Evolutionary conservation across 2,329 filamentous ascomycete genomes (phyloP), one percentile per base, ranked within the genome.

Genomic region (Neospermospora avenae): DNA sequence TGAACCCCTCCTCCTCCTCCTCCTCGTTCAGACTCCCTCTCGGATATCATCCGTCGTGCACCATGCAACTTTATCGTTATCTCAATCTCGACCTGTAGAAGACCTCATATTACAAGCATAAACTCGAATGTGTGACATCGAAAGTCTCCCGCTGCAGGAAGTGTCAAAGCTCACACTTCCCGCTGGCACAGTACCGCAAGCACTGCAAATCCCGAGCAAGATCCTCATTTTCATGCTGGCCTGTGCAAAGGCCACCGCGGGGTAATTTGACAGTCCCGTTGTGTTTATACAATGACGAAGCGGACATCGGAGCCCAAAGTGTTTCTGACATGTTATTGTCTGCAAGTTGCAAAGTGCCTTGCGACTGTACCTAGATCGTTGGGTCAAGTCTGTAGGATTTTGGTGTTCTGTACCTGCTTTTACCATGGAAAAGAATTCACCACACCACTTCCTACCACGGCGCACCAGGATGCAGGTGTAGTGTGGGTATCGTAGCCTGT

Each of bases 111-210:
- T 14, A 39, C 63, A 62, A 65, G 61, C 58, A 58, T 67, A 42
- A 61, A 46, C 55, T 59, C 46, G 48, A 57, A 67, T 69, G 67
- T 68, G 63, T 64, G 65, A 69, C 68, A 69, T 69, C 62, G 51
- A 60, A 56, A 55, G 49, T 62, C 61, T 67, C 64, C 64, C 67
- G 63, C 48, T 66, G 63, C 64, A 66, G 48, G 58, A n/a, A 61
- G 35, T 31, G 61, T 64, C 63, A 56, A 64, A 67, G 62, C 65
- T 68, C 55, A 57, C 39, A 54, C 42, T 42, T 57, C 46, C 66
- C 65, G 61, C 61, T 58, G 60, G 64, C 63, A 62, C 65, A 41
- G 39, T 16, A 41, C 28, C 39, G 51, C 35, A 56, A 8, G 37
- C 37, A n/a, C 37, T n/a, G 37, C n/a, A 28, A 39, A 48, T 54